phyloP scores from a whole-genome alignment of 1,284 basidiomycete genomes.

The Puccinia polysora region DNA sequence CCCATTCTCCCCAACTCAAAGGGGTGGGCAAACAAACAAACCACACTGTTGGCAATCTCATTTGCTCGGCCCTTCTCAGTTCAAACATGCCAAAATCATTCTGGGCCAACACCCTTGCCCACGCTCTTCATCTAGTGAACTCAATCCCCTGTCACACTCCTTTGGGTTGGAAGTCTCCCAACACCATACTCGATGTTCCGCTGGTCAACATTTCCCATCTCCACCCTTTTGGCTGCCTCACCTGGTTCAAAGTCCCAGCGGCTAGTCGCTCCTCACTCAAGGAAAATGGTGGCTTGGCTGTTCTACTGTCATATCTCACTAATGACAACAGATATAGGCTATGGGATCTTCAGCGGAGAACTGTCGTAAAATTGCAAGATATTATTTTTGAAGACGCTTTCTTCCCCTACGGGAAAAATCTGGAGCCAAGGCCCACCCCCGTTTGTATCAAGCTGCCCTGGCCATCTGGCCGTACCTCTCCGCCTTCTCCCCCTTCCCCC shows the following conservation, averaged over 20 bases:
- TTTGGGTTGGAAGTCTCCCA: background rate
- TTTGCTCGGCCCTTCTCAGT: slow-evolving; percentile 49
- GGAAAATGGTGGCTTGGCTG: background rate
- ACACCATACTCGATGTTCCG: background rate
- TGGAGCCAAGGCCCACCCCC: background rate
- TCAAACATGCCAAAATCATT: slow-evolving; percentile 50
- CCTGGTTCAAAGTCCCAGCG: slow-evolving; percentile 12
- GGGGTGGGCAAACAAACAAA: slow-evolving; percentile 51
- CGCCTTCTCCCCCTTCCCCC: no score
- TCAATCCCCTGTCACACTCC: slow-evolving; percentile 46
- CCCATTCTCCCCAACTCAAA: slow-evolving; percentile 54
- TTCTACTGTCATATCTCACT: background rate
- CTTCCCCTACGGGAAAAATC: background rate
- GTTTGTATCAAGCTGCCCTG: background rate
- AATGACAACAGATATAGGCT: slow-evolving; percentile 6
- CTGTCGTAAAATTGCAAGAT: background rate
- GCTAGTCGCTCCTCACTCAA: background rate
- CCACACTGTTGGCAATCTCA: slow-evolving; percentile 50
- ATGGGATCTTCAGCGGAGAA: background rate
- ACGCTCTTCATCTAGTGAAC: slow-evolving; percentile 53
- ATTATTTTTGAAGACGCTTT: background rate
- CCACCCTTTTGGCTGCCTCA: slow-evolving; percentile 23
- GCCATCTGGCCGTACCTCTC: background rate
- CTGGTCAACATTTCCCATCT: background rate
- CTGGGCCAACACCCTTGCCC: slow-evolving; percentile 53